Evolutionary conservation across 192 early-diverging fungal genomes (phyloP).

Genomic region (Pecoramyces ruminantium): DNA sequence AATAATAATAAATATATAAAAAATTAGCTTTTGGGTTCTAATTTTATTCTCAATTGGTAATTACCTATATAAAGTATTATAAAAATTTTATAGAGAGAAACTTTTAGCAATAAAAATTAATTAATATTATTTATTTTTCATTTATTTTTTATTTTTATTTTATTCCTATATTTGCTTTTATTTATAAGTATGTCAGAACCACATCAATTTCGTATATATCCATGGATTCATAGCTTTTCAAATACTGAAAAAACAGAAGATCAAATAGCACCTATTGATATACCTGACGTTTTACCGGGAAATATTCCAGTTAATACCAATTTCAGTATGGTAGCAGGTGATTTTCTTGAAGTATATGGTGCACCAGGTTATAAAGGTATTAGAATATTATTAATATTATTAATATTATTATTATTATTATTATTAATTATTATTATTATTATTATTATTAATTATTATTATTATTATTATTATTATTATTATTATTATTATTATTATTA

Average conservation of each 20-base stretch:
- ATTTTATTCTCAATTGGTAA: slow-evolving; percentile 82
- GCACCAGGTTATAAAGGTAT: slow-evolving; percentile 28
- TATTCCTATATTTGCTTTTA: too few species aligned
- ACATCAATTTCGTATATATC: slow-evolving; percentile 59
- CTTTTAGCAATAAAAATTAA: neutral
- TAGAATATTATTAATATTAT: neutral
- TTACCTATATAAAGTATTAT: too few species aligned
- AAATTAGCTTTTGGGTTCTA: slow-evolving; percentile 71
- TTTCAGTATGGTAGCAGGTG: slow-evolving; percentile 95
- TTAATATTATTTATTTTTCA: slow-evolving; percentile 2
- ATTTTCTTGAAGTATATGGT: slow-evolving; percentile 84
- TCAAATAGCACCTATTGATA: slow-evolving; percentile 44
- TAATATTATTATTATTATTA: slow-evolving; percentile 1
- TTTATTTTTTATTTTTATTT: neutral
- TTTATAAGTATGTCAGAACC: neutral
- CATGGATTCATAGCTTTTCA: slow-evolving; percentile 85
- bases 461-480: too few species aligned
- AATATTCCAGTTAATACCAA: slow-evolving; percentile 45
- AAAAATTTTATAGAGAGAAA: neutral
- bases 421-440: too few species aligned
- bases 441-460: too few species aligned
- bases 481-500: too few species aligned
- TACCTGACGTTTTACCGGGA: slow-evolving; percentile 71
- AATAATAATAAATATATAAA: too few species aligned
- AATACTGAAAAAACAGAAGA: slow-evolving; percentile 40